Conservation (phyloP, 257 asterid species). For the Thymus mandschuricus region DNA sequence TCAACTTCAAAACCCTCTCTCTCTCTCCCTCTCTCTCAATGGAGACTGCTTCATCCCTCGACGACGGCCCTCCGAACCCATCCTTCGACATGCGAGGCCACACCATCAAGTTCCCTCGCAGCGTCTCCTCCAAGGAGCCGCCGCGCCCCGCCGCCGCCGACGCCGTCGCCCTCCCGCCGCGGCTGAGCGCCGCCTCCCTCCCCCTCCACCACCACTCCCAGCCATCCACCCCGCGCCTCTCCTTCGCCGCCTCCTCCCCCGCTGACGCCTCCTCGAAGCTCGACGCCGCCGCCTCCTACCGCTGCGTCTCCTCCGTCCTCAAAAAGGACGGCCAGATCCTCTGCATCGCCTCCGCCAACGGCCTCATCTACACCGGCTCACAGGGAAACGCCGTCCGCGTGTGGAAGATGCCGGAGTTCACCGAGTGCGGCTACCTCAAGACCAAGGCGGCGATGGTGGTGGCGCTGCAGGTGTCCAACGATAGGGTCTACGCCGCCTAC, state of each 20-base stretch:
- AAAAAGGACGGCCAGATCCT: conserved; percentile 91
- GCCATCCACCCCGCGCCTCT: conserved; percentile 62
- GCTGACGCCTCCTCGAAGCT: conserved; percentile 38
- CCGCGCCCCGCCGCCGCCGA: conserved; percentile 38
- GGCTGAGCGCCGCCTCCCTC: conserved; percentile 51
- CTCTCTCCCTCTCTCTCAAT: not conserved
- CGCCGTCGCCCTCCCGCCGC: conserved; percentile 30
- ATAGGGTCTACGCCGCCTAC: conserved; percentile 82
- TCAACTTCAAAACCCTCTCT: not conserved
- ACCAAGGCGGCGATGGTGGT: conserved; percentile 69
- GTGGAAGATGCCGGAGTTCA: conserved; percentile 93
- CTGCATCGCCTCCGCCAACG: conserved; percentile 65
- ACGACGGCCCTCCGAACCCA: conserved; percentile 48
- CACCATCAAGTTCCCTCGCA: conserved; percentile 48
- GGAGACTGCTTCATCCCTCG: conserved; percentile 34
- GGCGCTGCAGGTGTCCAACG: conserved; percentile 65
- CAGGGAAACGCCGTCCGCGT: conserved; percentile 65
- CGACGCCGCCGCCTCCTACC: conserved; percentile 48
- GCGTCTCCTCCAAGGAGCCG: conserved; percentile 68
- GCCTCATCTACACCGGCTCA: conserved; percentile 75
- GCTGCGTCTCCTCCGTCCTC: conserved; percentile 85
- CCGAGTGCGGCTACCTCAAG: conserved; percentile 89
- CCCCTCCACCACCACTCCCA: conserved; percentile 47
- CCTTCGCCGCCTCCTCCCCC: conserved; percentile 56
- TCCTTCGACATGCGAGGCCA: conserved; percentile 57